Evolutionary conservation across 192 early-diverging fungal genomes (phyloP).

Genomic region (Jimgerdemannia lactiflua): DNA sequence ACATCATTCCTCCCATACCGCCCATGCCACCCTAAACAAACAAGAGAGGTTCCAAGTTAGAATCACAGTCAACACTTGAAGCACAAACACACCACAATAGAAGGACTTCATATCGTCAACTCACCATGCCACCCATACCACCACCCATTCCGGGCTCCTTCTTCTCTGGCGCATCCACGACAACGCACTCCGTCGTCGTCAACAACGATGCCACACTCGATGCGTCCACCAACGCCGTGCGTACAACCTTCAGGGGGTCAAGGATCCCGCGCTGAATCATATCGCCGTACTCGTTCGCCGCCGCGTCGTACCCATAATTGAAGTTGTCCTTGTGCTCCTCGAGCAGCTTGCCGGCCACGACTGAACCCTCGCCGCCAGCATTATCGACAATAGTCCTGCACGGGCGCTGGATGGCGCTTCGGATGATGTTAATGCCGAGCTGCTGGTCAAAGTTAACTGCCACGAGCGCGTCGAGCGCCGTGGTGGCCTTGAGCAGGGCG

Average conservation of each 20-base stretch:
- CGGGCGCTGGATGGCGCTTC: conserved; percentile 91
- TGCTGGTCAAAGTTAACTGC: conserved; percentile 99
- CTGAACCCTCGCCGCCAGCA: conserved; percentile 96
- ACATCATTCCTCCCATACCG: conserved; percentile 3
- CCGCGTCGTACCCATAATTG: conserved; percentile 95
- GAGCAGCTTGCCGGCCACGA: conserved; percentile 94
- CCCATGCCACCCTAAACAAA: not conserved
- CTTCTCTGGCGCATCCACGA: conserved; percentile 89
- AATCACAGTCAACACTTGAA: not conserved
- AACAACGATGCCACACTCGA: conserved; percentile 95
- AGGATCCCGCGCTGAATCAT: conserved; percentile 98
- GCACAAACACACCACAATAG: not conserved
- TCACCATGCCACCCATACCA: conserved; percentile 52
- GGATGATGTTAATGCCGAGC: conserved; percentile 96
- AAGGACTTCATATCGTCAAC: conserved; percentile 3
- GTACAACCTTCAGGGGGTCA: conserved; percentile 99
- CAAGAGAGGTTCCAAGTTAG: not conserved
- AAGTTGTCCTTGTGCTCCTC: conserved; percentile 75
- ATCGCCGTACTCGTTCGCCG: conserved; percentile 89
- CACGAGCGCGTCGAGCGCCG: conserved; percentile 78
- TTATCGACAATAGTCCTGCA: conserved; percentile 95
- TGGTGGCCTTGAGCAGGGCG: conserved; percentile 92
- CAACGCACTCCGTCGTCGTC: conserved; percentile 98
- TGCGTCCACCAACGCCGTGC: conserved; percentile 97
- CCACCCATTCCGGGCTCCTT: conserved; percentile 62